Base-by-base conservation (phyloP, 2,329 filamentous ascomycete species). In the Penicillium nordicum region DNA sequence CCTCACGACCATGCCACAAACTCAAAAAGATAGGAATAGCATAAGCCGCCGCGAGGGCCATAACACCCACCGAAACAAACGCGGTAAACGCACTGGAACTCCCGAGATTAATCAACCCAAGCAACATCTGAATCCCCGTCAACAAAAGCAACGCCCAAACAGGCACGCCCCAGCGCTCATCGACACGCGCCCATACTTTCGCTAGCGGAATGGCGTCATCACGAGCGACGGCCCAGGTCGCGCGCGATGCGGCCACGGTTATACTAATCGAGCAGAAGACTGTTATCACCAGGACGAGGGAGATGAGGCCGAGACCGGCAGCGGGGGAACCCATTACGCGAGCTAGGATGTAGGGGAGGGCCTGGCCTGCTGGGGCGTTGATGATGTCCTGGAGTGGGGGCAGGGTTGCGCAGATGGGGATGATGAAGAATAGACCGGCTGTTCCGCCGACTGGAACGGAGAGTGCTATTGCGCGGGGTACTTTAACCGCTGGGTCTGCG, bases 21-120 rank as follows among this genome's bases (percentile, higher is more conserved):
- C 78, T 82, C 59, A 84, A 75, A 9, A 71, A 67, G 42, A 85
- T 84, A 1, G 83, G 83, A 21, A 85, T 81, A 0, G 78, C 79
- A 57, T 85, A 85, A 0, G 78, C 79, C 5, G 82, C 74, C 0
- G 82, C 81, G 27, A 85, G 72, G 0, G 78, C 81, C 51, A 84
- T 82, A 18, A 84, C 82, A 3, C 82, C 82, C 2, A 84, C 81
- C 1, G 78, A 80, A 11, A 78, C 76, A 53, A 81, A 80, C 1
- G 78, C 79, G 0, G 74, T 78, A 62, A 81, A 81, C 3, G 79
- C 79, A 42, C 72, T 76, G 2, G 74, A 72, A 50, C 53, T 55
- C 2, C 79, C 79, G 2, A 82, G 69, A 50, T 80, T 80, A 63
- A 81, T 80, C 16, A 81, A 66, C 0, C 78, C 78, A 1, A 81